Percentiles rank a stretch among this genome's conserved stretches.
Conservation (phyloP, 129 eudicot genomes). For the Flaveria brownii region DNA sequence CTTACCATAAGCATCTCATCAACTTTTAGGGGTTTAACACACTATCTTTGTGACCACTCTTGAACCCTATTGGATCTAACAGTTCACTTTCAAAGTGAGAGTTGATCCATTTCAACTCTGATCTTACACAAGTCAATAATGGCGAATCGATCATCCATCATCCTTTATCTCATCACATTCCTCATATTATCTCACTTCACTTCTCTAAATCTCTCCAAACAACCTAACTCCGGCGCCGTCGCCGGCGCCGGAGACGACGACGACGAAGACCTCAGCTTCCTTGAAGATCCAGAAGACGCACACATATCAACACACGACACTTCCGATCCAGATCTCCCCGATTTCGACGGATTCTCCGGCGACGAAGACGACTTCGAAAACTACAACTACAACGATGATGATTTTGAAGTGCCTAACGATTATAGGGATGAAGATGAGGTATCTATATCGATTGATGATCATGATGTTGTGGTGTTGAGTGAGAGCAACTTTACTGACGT, state of each 20-base stretch:
- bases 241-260: slow-evolving; percentile 42
- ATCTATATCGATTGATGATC: slow-evolving; percentile 51
- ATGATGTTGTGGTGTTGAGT: slow-evolving; percentile 77
- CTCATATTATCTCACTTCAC: slow-evolving; percentile 56
- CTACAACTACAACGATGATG: slow-evolving; percentile 59
- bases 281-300: slow-evolving; percentile 61
- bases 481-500: slow-evolving; percentile 68
- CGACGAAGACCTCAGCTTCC: slow-evolving; percentile 81
- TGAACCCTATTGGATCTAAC: not conserved
- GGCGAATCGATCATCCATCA: slow-evolving; percentile 52
- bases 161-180: slow-evolving; percentile 44
- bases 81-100: not conserved
- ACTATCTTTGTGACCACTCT: not conserved
- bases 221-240: slow-evolving; percentile 16
- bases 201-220: slow-evolving; percentile 39
- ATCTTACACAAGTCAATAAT: slow-evolving; percentile 33
- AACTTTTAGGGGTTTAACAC: too few relatives aligned
- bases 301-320: slow-evolving; percentile 30
- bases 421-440: slow-evolving; percentile 41
- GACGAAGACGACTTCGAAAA: slow-evolving; percentile 55
- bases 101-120: slow-evolving; percentile 10
- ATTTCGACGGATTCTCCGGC: slow-evolving; percentile 40
- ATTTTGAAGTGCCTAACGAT: slow-evolving; percentile 46
- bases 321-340: slow-evolving; percentile 39
- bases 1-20: too few relatives aligned